Conservation (phyloP, 352 stramenopile genomes). For the Aphanomyces cochlioides region DNA sequence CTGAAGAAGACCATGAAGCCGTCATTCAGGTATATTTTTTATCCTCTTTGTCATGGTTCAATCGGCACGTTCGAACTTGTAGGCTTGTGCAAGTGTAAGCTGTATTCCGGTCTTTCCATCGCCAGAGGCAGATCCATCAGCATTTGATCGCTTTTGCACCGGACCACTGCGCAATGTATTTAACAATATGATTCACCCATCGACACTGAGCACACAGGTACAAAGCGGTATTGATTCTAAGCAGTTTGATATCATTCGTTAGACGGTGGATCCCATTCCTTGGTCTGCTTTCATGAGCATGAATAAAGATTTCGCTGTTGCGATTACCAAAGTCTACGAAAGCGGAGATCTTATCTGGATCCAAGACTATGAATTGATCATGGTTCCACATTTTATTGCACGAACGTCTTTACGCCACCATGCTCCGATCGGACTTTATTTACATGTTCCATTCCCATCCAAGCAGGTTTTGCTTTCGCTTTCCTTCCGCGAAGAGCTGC, state of each 20-base stretch:
- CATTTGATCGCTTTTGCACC: slow-evolving; percentile 95
- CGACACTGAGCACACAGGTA: slow-evolving; percentile 43
- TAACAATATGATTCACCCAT: slow-evolving; percentile 91
- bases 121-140: slow-evolving; percentile 34
- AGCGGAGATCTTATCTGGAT: slow-evolving; percentile 93
- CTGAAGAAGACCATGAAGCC: slow-evolving; percentile 49
- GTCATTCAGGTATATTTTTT: slow-evolving; percentile 9
- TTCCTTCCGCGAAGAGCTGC: slow-evolving; percentile 87
- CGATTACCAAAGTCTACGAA: slow-evolving; percentile 53
- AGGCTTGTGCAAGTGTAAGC: slow-evolving; percentile 39
- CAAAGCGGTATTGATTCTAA: slow-evolving; percentile 44
- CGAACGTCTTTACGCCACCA: slow-evolving; percentile 75
- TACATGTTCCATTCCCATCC: slow-evolving; percentile 98
- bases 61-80: background rate
- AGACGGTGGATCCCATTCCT: slow-evolving; percentile 28
- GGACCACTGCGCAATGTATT: slow-evolving; percentile 95
- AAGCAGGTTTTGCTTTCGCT: slow-evolving; percentile 98
- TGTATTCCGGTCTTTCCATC: slow-evolving; percentile 66
- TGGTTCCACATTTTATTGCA: slow-evolving; percentile 95
- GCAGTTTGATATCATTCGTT: too few species aligned
- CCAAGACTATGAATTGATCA: slow-evolving; percentile 97
- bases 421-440: slow-evolving; percentile 94
- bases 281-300: slow-evolving; percentile 94
- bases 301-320: slow-evolving; percentile 89
- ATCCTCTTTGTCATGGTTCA: background rate